A percentile compares a stretch with the other conserved stretches of the same genome.
phyloP scores from a whole-genome alignment of 164 flowering plant genomes.

The Warburgia ugandensis region DNA sequence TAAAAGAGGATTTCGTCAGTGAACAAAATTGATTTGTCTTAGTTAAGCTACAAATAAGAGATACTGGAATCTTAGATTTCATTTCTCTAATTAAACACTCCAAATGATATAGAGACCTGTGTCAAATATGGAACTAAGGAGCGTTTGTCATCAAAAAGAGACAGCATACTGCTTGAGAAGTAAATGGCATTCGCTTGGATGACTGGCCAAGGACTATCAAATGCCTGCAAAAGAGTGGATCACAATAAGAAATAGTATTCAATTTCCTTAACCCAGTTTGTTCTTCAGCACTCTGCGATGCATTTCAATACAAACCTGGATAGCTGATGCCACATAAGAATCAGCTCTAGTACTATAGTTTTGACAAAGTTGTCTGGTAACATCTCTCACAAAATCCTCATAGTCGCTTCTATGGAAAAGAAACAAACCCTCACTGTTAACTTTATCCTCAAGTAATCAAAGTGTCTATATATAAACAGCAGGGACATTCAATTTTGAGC shows the following conservation, averaged over 20 bases:
- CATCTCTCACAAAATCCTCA: conserved; percentile 67
- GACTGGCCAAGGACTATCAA: conserved; percentile 88
- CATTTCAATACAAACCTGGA: conserved; percentile 47
- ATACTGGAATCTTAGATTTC: not conserved
- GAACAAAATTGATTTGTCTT: not conserved
- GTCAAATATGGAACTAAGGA: conserved; percentile 44
- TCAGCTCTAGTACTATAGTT: conserved; percentile 51
- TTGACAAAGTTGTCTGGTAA: conserved; percentile 55
- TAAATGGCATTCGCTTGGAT: conserved; percentile 95
- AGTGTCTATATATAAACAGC: not conserved
- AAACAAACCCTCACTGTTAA: not conserved
- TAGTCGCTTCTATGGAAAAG: conserved; percentile 73
- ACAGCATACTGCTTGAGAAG: conserved; percentile 60
- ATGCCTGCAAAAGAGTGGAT: conserved; percentile 48
- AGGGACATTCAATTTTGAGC: not conserved
- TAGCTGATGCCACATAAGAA: conserved; percentile 60
- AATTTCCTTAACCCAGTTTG: too few relatives aligned
- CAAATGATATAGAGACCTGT: conserved; percentile 41
- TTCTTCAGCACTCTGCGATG: too few relatives aligned
- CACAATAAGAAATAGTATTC: not conserved
- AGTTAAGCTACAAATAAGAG: not conserved
- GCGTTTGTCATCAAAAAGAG: conserved; percentile 69
- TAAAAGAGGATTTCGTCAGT: conserved; percentile 12
- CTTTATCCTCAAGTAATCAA: not conserved
- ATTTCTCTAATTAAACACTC: not conserved